A percentile compares a stretch with the other conserved stretches of the same genome.
phyloP scores from a whole-genome alignment of 495 filamentous ascomycete species.

The Tuber aestivum region DNA sequence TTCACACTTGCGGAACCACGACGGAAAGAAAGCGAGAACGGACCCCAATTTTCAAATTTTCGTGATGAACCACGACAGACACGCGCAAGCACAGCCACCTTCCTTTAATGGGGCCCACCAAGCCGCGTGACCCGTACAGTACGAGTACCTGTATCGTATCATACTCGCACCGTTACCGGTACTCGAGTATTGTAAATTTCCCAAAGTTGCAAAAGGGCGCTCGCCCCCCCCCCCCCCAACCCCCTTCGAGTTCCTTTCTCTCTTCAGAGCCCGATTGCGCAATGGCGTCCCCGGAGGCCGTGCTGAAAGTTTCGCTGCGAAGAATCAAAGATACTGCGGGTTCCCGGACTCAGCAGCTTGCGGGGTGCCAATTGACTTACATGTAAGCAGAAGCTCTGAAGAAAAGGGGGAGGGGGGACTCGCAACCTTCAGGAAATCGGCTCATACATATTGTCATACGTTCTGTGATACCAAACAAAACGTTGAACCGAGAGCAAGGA shows the following conservation, averaged over 20 bases:
- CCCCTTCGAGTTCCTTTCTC: background rate
- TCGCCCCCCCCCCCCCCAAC: too few relatives aligned
- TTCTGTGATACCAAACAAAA: background rate
- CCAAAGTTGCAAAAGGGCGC: background rate
- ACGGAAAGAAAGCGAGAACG: background rate
- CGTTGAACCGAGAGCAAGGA: background rate
- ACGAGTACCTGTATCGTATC: background rate
- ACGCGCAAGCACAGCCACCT: background rate
- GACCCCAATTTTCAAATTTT: background rate
- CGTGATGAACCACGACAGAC: background rate
- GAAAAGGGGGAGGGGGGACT: background rate
- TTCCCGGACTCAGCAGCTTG: background rate
- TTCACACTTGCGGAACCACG: background rate
- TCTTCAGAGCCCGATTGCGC: too few relatives aligned
- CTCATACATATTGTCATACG: background rate
- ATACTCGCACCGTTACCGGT: background rate
- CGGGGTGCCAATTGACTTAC: background rate
- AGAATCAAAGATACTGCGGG: background rate
- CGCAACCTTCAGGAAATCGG: background rate
- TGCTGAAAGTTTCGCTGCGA: background rate
- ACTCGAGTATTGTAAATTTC: background rate
- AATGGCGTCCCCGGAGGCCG: too few relatives aligned
- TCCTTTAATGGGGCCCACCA: background rate
- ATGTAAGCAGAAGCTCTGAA: background rate
- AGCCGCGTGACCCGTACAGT: background rate